phyloP scores from a whole-genome alignment of 192 early-diverging fungal genomes.

The Tieghemiomyces parasiticus region DNA sequence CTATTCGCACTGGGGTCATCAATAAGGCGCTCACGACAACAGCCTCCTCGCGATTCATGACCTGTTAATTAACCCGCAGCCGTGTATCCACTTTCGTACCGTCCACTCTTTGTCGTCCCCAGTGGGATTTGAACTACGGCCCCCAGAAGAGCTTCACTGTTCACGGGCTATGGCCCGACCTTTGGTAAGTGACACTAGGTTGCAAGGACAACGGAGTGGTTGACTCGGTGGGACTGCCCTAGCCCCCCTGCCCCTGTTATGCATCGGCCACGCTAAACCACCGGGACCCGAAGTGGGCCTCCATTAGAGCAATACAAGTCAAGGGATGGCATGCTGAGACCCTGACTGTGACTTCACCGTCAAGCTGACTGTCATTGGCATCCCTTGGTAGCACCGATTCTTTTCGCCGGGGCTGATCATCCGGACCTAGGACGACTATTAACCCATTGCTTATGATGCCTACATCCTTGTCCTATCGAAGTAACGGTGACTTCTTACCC shows the following conservation, averaged over 20 bases:
- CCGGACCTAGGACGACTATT: not conserved
- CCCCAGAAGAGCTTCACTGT: conserved; percentile 24
- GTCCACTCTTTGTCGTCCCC: not conserved
- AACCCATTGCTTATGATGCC: not conserved
- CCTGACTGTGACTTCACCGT: not conserved
- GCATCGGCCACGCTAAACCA: too few relatives aligned
- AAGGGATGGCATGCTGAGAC: not conserved
- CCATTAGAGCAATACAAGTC: not conserved
- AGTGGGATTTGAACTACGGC: conserved; percentile 20
- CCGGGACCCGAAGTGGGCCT: too few relatives aligned
- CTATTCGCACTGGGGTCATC: too few relatives aligned
- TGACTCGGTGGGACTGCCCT: too few relatives aligned
- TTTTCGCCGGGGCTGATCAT: not conserved
- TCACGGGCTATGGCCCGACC: conserved; percentile 27
- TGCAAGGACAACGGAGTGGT: not conserved
- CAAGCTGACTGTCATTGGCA: not conserved
- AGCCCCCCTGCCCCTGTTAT: too few relatives aligned
- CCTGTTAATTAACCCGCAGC: not conserved
- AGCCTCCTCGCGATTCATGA: not conserved
- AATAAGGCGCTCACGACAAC: too few relatives aligned
- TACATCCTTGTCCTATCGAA: conserved; percentile 7
- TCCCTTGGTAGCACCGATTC: not conserved
- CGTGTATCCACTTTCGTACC: not conserved
- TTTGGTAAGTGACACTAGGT: conserved; percentile 15
- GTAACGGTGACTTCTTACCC: not conserved